Conservation (phyloP, 164 flowering plant species). For the Platanus orientalis region DNA sequence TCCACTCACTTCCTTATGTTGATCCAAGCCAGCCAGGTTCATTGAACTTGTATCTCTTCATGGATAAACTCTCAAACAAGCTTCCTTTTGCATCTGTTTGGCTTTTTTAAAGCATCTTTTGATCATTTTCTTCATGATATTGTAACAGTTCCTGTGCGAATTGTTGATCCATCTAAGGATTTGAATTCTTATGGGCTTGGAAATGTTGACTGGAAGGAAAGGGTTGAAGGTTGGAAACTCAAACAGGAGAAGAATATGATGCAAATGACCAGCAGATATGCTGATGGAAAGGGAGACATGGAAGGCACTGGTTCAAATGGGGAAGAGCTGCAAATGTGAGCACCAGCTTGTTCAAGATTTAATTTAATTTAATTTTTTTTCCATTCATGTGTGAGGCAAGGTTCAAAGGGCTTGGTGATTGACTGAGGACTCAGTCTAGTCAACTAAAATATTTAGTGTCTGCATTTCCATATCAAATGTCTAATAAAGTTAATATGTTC, state of each 20-base stretch:
- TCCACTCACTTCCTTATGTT: conserved; percentile 59
- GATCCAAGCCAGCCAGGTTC: conserved; percentile 95
- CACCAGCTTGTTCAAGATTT: background rate
- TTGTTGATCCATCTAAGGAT: conserved; percentile 93
- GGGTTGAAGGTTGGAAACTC: conserved; percentile 96
- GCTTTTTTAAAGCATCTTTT: conserved; percentile 8
- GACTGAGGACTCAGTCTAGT: background rate
- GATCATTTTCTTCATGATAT: conserved; percentile 1
- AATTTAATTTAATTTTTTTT: background rate
- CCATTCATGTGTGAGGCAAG: too few relatives aligned
- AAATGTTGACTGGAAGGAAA: conserved; percentile 98
- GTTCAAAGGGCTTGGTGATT: background rate
- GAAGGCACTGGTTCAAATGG: conserved; percentile 99
- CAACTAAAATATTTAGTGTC: background rate
- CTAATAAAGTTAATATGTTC: background rate
- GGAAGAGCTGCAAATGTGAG: conserved; percentile 91
- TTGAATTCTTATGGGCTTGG: conserved; percentile 95
- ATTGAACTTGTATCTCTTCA: background rate
- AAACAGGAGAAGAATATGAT: conserved; percentile 82
- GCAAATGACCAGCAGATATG: conserved; percentile 60
- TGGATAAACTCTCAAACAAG: background rate
- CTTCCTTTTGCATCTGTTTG: background rate
- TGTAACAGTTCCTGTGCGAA: conserved; percentile 83
- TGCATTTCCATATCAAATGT: background rate
- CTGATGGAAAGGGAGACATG: conserved; percentile 81